These are phyloP conservation scores for Nepenthes mirabilis DNA, from an alignment of 148 eudicot species.

Conservation along the genomic window DNA sequence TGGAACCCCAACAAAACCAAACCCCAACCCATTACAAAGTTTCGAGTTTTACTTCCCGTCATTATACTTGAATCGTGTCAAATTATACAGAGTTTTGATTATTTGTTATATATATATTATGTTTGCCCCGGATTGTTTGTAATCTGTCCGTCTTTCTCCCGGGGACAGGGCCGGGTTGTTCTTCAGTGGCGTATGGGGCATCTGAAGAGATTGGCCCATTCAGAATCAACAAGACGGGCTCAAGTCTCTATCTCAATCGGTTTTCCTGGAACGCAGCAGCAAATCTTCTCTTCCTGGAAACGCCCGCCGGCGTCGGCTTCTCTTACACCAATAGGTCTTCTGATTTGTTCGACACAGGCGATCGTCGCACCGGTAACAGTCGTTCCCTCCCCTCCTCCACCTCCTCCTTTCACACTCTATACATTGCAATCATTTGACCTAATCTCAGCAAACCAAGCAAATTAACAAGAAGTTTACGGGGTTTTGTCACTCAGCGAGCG, in stretches of 20 bases:
- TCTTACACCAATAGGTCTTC: constrained; percentile 69
- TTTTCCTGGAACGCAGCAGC: constrained; percentile 77
- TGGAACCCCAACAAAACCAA: too few species aligned
- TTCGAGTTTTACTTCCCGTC: too few species aligned
- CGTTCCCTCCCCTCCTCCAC: too few species aligned
- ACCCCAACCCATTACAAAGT: too few species aligned
- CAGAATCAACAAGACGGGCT: constrained; percentile 43
- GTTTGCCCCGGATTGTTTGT: too few species aligned
- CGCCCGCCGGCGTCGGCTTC: constrained; percentile 97
- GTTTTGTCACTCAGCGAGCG: constrained; percentile 32
- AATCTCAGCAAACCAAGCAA: too few species aligned
- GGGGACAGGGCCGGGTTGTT: constrained; percentile 78
- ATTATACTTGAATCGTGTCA: too few species aligned
- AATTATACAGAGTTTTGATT: too few species aligned
- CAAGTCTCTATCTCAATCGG: constrained; percentile 52
- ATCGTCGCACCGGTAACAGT: constrained; percentile 55
- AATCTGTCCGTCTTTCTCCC: neutral
- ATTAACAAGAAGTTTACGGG: too few species aligned
- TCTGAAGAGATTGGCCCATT: constrained; percentile 96
- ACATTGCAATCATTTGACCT: too few species aligned
- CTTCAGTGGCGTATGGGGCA: constrained; percentile 96
- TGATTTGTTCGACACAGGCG: constrained; percentile 70
- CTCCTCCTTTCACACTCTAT: too few species aligned
- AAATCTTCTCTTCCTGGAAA: constrained; percentile 73
- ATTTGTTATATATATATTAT: too few species aligned